Evolutionary conservation across 345 rosid genomes (phyloP).

Genomic region (Eutrema japonicum): DNA sequence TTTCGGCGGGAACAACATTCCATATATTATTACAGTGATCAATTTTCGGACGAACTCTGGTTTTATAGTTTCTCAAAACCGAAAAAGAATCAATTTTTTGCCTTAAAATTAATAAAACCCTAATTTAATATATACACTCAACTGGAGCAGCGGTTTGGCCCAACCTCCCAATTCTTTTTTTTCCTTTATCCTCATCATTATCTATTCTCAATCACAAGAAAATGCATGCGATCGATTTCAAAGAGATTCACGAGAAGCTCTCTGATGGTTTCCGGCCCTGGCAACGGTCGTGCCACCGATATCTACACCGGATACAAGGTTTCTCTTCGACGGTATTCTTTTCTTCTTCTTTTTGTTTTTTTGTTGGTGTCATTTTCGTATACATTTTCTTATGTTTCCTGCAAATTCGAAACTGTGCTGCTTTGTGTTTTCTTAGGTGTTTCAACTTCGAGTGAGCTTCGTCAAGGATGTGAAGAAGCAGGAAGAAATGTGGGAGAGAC

Average conservation of each 20-base stretch:
- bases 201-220: background rate
- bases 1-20: no score
- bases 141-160: background rate
- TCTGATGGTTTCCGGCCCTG: slow-evolving; percentile 65
- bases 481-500: slow-evolving; percentile 88
- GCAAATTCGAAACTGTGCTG: slow-evolving; percentile 1
- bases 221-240: slow-evolving; percentile 64
- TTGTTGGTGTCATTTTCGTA: background rate
- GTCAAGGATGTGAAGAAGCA: slow-evolving; percentile 75
- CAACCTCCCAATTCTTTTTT: background rate
- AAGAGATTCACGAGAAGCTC: slow-evolving; percentile 66
- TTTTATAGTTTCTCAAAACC: no score
- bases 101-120: no score
- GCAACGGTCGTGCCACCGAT: slow-evolving; percentile 84
- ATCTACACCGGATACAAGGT: slow-evolving; percentile 95
- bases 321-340: slow-evolving; percentile 10
- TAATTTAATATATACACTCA: background rate
- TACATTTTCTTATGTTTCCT: background rate
- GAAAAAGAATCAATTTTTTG: no score
- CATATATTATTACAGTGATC: no score
- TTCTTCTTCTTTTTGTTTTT: background rate
- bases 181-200: background rate
- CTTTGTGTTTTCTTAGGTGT: slow-evolving; percentile 51
- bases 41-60: no score
- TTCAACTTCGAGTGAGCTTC: slow-evolving; percentile 77